These are phyloP conservation scores for Floccularia luteovirens DNA, from an alignment of 768 basidiomycete species.

Conservation along the genomic window DNA sequence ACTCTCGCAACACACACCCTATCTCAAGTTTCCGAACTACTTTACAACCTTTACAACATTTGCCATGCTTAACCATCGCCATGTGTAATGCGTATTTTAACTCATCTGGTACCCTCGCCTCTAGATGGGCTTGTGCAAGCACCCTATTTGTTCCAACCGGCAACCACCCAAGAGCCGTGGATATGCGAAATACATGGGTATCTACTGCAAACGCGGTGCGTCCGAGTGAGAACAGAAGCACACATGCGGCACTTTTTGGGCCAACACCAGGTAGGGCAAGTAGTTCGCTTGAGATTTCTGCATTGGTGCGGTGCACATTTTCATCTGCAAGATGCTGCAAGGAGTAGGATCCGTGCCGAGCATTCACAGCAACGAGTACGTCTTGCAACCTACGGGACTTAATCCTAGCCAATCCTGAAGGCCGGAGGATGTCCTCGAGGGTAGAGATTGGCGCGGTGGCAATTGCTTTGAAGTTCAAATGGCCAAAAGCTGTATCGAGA, in stretches of 20 bases:
- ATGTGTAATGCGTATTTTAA: slow-evolving; percentile 54
- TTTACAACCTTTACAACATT: slow-evolving; percentile 47
- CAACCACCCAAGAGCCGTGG: slow-evolving; percentile 44
- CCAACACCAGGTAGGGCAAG: slow-evolving; percentile 52
- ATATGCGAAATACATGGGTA: slow-evolving; percentile 52
- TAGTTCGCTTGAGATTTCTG: slow-evolving; percentile 48
- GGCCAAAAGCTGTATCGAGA: slow-evolving; percentile 41
- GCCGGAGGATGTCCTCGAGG: slow-evolving; percentile 42
- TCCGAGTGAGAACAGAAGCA: slow-evolving; percentile 51
- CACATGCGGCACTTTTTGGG: slow-evolving; percentile 58
- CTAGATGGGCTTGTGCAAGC: slow-evolving; percentile 49
- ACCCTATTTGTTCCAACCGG: slow-evolving; percentile 40
- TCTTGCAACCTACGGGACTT: slow-evolving; percentile 50
- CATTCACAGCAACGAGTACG: slow-evolving; percentile 32
- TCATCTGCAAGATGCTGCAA: slow-evolving; percentile 41
- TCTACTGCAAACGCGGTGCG: slow-evolving; percentile 59
- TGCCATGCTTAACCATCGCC: slow-evolving; percentile 50
- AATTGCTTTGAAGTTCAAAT: slow-evolving; percentile 41
- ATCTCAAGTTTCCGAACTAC: slow-evolving; percentile 18
- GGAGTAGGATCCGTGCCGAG: slow-evolving; percentile 44
- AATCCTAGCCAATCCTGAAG: slow-evolving; percentile 52
- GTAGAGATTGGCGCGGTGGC: slow-evolving; percentile 29
- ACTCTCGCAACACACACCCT: too few species aligned
- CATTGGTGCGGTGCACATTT: slow-evolving; percentile 30
- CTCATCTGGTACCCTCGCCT: slow-evolving; percentile 38